These are phyloP conservation scores for Penicillium bialowiezense DNA, from an alignment of 495 filamentous ascomycete genomes.

Conservation along the genomic window DNA sequence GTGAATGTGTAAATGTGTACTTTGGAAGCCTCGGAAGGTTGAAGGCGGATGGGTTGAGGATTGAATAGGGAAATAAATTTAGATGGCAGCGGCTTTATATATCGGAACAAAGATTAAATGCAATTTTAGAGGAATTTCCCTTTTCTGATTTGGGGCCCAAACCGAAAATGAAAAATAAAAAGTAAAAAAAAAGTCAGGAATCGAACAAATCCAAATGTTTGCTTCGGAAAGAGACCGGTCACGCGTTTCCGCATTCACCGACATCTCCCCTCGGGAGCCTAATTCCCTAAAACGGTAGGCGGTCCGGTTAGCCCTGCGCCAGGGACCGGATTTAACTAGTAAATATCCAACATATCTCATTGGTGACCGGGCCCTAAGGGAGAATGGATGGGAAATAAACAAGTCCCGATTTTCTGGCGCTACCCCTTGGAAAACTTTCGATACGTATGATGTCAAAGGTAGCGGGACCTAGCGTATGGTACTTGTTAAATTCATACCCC, in stretches of 20 bases:
- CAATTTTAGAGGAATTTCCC: no score
- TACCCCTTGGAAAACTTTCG: background rate
- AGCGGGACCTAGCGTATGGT: conserved; percentile 6
- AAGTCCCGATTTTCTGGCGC: background rate
- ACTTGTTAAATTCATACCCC: conserved; percentile 1
- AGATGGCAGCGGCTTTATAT: no score
- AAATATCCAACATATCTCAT: conserved; percentile 4
- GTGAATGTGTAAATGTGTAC: no score
- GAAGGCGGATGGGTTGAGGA: no score
- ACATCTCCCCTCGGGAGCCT: conserved; percentile 17
- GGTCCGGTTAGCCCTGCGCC: conserved; percentile 9
- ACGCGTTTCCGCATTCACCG: conserved; percentile 21
- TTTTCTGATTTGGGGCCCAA: no score
- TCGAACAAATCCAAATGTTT: conserved; percentile 13
- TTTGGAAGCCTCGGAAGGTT: no score
- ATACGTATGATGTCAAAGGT: conserved; percentile 1
- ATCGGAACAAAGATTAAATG: no score
- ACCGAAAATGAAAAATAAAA: no score
- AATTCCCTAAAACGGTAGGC: conserved; percentile 7
- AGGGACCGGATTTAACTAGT: background rate
- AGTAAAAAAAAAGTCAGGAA: background rate
- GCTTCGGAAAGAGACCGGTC: conserved; percentile 17
- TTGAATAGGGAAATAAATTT: no score
- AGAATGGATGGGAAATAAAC: no score
- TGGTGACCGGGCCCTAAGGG: background rate